A percentile compares a stretch with the other conserved stretches of the same genome.
Conservation (phyloP, 306 rosid species). For the Sechiopsis laciniata region DNA sequence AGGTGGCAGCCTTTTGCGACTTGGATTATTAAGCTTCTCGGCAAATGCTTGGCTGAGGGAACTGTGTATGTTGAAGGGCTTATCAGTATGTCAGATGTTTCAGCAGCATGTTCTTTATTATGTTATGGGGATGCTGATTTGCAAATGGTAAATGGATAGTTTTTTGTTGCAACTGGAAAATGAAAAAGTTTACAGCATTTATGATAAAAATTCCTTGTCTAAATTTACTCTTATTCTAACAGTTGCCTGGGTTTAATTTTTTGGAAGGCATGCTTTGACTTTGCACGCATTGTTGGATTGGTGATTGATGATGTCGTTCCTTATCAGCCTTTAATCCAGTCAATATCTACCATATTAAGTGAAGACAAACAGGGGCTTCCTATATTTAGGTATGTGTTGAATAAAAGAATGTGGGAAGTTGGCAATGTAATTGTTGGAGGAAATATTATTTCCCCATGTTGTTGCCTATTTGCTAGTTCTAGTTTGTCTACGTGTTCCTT, state of each 20-base stretch:
- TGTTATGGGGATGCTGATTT: conserved; percentile 79
- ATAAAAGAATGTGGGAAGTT: neutral
- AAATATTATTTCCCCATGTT: neutral
- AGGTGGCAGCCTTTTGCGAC: conserved; percentile 79
- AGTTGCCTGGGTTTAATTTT: conserved; percentile 24
- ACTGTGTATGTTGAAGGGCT: conserved; percentile 84
- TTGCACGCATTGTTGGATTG: conserved; percentile 49
- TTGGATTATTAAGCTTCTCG: conserved; percentile 73
- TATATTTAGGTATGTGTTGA: conserved; percentile 59
- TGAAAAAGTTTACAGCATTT: conserved; percentile 11
- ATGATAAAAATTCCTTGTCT: conserved; percentile 24
- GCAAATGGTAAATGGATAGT: conserved; percentile 59
- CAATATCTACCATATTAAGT: conserved; percentile 55
- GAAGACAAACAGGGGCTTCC: conserved; percentile 83
- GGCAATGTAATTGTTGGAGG: neutral
- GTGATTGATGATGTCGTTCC: conserved; percentile 60
- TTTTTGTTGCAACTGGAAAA: conserved; percentile 7
- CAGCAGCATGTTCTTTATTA: conserved; percentile 63
- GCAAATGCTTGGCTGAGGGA: conserved; percentile 75
- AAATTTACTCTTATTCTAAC: conserved; percentile 17
- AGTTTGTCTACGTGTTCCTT: neutral
- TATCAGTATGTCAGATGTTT: conserved; percentile 49
- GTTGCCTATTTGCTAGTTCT: neutral
- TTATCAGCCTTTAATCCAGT: conserved; percentile 56
- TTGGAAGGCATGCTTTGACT: conserved; percentile 85